phyloP scores from a whole-genome alignment of 768 basidiomycete species.

The Russula compacta region DNA sequence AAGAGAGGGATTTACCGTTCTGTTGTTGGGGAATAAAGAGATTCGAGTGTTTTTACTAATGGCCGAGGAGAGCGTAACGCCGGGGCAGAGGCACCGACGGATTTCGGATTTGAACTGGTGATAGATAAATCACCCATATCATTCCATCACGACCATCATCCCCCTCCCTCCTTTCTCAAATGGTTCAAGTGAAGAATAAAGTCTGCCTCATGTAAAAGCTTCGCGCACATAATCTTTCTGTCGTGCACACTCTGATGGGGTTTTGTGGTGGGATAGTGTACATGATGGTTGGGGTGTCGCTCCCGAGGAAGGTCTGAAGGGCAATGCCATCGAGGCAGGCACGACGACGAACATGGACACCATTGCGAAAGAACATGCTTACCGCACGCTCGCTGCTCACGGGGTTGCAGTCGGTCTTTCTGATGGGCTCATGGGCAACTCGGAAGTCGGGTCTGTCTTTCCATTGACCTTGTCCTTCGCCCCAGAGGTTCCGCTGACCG shows the following conservation, averaged over 20 bases:
- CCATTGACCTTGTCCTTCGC: conserved; percentile 1
- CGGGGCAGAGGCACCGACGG: neutral
- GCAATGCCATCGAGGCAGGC: conserved; percentile 82
- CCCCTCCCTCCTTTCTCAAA: conserved; percentile 14
- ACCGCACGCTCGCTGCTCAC: conserved; percentile 69
- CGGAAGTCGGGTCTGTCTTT: conserved; percentile 79
- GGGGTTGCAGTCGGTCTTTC: conserved; percentile 88
- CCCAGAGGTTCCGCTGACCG: conserved; percentile 1
- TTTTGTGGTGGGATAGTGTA: conserved; percentile 40
- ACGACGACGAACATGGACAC: conserved; percentile 84
- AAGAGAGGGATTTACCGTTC: neutral
- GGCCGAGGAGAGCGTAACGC: neutral
- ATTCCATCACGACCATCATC: neutral
- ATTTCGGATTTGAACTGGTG: neutral
- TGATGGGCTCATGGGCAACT: conserved; percentile 96
- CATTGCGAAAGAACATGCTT: conserved; percentile 67
- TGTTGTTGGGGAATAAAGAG: neutral
- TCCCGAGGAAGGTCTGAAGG: conserved; percentile 56
- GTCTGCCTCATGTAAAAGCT: conserved; percentile 72
- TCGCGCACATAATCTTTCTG: neutral
- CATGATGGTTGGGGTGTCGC: conserved; percentile 96
- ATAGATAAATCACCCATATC: neutral
- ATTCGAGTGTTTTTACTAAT: neutral
- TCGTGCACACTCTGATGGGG: neutral
- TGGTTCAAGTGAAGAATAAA: conserved; percentile 68